Evolutionary conservation across 352 stramenopile species (phyloP), one percentile per base, ranked within the genome.

Genomic region (Globisporangium carolinianum): DNA sequence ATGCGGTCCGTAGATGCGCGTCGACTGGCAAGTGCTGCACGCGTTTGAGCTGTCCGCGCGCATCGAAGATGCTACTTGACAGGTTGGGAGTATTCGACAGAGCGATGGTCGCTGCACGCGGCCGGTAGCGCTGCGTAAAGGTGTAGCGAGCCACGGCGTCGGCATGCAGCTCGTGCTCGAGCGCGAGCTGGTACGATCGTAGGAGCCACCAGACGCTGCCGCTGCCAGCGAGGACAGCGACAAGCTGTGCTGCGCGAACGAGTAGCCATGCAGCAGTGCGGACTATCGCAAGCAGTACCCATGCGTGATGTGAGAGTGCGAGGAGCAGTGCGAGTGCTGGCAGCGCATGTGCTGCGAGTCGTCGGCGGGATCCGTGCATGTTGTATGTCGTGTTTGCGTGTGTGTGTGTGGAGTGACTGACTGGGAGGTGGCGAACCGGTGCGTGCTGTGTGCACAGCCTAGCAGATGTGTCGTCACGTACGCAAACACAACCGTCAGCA

Each of bases 91-190:
- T 32, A 32, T 32, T 32, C 24, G 24, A 32, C 14, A 55, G 57
- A 32, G 38, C 17, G 0, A 5, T 35, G 36, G 9, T 39, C 49
- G 15, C 37, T 47, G 57, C 55, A 53, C 60, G 64, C 11, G 61
- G 58, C 5, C 73, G 76, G 49, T 88, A 89, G 58, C 69, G 61
- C 24, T 73, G 67, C 55, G 79, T 83, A 59, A 76, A 87, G 12
- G 68, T 65, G 59, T 79, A 75, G 51, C 79, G 77, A 38, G 68
- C 56, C 58, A 80, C 58, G 57, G 70, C 73, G 36, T 73, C 55
- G 50, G 87, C 77, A 42, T 76, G 63, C 45, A 88, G 55, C 42
- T 91, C 81, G 57, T 85, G 79, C 60, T 89, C 79, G 49, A 63
- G 64, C 49, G 71, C 62, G 42, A 91, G 62, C 56, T 91, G 81